A percentile compares a stretch with the other conserved stretches of the same genome.
Evolutionary conservation across 2,329 filamentous ascomycete genomes (phyloP).

Genomic region (Neonectria coccinea): DNA sequence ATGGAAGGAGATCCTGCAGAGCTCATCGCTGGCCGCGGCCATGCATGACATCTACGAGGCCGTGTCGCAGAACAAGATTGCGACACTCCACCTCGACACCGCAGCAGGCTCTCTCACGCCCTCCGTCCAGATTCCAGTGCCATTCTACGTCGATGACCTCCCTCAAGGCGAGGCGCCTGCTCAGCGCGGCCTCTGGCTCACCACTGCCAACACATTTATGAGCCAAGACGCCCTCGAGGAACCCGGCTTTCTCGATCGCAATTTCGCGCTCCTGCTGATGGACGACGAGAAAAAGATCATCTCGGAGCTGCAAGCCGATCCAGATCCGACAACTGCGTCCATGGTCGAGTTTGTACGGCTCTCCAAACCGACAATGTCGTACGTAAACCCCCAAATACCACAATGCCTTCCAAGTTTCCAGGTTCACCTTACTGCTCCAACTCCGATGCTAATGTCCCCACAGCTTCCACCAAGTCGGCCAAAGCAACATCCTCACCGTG

Average conservation of each 20-base stretch:
- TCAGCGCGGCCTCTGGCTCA: constrained; percentile 84
- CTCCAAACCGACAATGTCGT: constrained; percentile 75
- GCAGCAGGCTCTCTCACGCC: constrained; percentile 68
- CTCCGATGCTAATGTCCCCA: constrained; percentile 16
- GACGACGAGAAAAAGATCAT: constrained; percentile 82
- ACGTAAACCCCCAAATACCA: constrained; percentile 46
- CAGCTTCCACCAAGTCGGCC: constrained; percentile 75
- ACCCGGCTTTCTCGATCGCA: constrained; percentile 79
- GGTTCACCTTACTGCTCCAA: not conserved
- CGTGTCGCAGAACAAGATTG: constrained; percentile 86
- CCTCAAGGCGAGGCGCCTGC: constrained; percentile 75
- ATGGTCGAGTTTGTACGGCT: constrained; percentile 86
- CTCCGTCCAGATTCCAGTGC: constrained; percentile 73
- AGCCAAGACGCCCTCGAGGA: constrained; percentile 76
- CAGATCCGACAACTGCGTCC: constrained; percentile 79
- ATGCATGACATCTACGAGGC: constrained; percentile 85
- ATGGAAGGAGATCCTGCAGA: constrained; percentile 77
- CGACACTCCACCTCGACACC: constrained; percentile 81
- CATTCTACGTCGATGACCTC: constrained; percentile 78
- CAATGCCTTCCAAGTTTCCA: not conserved
- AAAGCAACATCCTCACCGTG: constrained; percentile 78
- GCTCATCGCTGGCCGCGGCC: constrained; percentile 83
- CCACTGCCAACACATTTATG: constrained; percentile 82
- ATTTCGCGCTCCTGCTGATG: constrained; percentile 87
- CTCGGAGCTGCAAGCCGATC: constrained; percentile 80